Conservation (phyloP, 441 rosid genomes). For the Sinapis alba region DNA sequence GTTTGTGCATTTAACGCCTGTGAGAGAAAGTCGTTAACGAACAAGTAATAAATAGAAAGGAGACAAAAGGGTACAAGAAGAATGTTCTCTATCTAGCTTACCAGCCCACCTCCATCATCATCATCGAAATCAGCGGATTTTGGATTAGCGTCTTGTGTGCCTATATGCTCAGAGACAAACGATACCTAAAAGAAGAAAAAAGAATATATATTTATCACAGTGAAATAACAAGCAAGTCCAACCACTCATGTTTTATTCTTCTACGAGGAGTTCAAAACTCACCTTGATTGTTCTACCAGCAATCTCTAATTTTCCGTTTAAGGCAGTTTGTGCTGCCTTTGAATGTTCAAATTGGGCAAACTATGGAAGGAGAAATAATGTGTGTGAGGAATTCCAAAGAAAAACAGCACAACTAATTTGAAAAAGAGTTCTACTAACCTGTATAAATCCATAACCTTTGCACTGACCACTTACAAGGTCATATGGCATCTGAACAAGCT, state of each 20-base stretch:
- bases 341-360: conserved; percentile 90
- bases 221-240: conserved; percentile 8
- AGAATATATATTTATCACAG: not conserved
- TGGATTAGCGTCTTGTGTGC: conserved; percentile 67
- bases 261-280: conserved; percentile 19
- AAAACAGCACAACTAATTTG: not conserved
- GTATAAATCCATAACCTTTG: conserved; percentile 96
- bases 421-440: conserved; percentile 51
- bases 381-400: conserved; percentile 6
- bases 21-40: conserved; percentile 16
- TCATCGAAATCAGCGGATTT: conserved; percentile 95
- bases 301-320: conserved; percentile 90
- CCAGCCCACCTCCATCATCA: conserved; percentile 95
- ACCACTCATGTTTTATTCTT: not conserved
- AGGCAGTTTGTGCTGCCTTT: conserved; percentile 77
- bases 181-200: conserved; percentile 55
- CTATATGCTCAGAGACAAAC: conserved; percentile 87
- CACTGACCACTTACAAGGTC: conserved; percentile 92
- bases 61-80: conserved; percentile 1
- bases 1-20: conserved; percentile 93
- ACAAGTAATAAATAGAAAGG: not conserved
- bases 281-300: conserved; percentile 91
- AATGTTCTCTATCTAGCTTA: conserved; percentile 43
- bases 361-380: conserved; percentile 41
- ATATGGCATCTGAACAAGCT: conserved; percentile 91